phyloP scores from a whole-genome alignment of 345 rosid species.

The Salix koriyanagi region DNA sequence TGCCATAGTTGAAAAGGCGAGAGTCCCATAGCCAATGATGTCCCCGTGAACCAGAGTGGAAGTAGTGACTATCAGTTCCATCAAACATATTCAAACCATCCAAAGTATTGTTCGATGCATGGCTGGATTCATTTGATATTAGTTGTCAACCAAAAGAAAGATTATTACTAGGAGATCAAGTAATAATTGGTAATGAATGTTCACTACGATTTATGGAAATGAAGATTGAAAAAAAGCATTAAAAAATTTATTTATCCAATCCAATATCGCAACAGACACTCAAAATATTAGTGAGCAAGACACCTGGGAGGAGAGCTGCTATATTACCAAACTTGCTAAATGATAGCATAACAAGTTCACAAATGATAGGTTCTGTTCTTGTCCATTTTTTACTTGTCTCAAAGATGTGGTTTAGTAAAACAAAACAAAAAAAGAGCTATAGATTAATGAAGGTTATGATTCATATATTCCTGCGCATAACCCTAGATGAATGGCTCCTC shows the following conservation, averaged over 20 bases:
- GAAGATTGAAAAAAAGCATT: background rate
- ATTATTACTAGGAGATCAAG: background rate
- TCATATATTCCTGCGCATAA: background rate
- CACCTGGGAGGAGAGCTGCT: background rate
- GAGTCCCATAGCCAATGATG: slow-evolving; percentile 99
- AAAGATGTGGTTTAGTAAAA: no score
- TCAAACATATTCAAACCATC: slow-evolving; percentile 97
- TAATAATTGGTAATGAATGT: background rate
- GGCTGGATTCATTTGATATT: slow-evolving; percentile 43
- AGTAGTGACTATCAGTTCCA: slow-evolving; percentile 89
- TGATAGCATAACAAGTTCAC: background rate
- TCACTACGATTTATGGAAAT: background rate
- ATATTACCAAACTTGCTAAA: background rate
- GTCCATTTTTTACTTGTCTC: no score
- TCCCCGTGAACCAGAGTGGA: slow-evolving; percentile 82
- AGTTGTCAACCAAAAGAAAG: slow-evolving; percentile 10
- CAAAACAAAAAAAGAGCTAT: no score
- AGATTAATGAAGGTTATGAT: no score
- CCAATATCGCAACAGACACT: background rate
- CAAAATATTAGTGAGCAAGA: background rate
- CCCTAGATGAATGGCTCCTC: background rate
- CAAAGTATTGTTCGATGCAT: slow-evolving; percentile 82
- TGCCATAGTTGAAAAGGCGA: slow-evolving; percentile 94
- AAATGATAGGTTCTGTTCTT: background rate
- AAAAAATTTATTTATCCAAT: background rate